Conservation (phyloP, 768 basidiomycete genomes). For the Pisolithus orientalis region DNA sequence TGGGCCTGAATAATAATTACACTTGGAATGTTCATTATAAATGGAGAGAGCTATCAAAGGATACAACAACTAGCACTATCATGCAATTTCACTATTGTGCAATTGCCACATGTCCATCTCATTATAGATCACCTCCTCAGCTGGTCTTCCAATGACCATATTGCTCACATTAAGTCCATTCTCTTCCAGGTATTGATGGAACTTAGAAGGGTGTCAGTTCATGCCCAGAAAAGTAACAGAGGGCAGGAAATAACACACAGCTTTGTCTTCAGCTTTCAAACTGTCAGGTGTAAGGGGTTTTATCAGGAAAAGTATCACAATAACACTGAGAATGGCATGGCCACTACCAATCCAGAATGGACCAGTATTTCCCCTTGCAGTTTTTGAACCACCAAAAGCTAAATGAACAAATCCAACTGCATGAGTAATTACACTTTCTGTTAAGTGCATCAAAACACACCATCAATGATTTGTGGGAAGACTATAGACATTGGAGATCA, state of each 20-base stretch:
- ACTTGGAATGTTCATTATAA: too few species aligned
- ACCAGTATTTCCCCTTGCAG: conserved; percentile 66
- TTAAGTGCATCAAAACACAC: too few species aligned
- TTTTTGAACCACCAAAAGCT: conserved; percentile 56
- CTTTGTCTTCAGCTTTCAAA: conserved; percentile 69
- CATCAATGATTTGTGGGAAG: too few species aligned
- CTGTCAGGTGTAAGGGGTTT: conserved; percentile 68
- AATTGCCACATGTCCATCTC: too few species aligned
- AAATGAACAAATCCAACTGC: background rate
- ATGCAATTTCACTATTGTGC: too few species aligned
- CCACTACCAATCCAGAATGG: conserved; percentile 87
- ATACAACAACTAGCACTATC: too few species aligned
- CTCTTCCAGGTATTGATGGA: conserved; percentile 74
- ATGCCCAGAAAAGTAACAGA: background rate
- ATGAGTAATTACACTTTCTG: too few species aligned
- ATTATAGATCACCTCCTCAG: background rate
- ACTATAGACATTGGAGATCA: too few species aligned
- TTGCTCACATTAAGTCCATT: conserved; percentile 72
- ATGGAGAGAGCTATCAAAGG: too few species aligned
- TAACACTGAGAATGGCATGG: conserved; percentile 74
- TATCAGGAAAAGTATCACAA: conserved; percentile 67
- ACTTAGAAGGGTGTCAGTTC: conserved; percentile 34
- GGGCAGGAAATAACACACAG: conserved; percentile 34
- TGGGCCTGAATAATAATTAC: too few species aligned
- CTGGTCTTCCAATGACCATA: conserved; percentile 48